Percentiles rank a stretch among this genome's conserved stretches.
phyloP scores from a whole-genome alignment of 1,284 basidiomycete genomes.

The Sporisorium sorghi region DNA sequence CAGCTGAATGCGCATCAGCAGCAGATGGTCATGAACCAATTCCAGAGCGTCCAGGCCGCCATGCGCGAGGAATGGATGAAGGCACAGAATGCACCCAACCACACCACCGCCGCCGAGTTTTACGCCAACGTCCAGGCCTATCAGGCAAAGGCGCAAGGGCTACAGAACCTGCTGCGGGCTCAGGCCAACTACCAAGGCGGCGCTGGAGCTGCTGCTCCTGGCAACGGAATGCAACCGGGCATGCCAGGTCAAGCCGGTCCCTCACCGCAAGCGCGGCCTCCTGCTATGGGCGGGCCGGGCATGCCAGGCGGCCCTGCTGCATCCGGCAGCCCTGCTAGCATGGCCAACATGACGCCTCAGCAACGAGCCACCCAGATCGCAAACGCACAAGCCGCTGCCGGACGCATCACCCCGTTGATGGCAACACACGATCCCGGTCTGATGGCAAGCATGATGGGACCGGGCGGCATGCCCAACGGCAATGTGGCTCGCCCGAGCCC shows the following conservation, averaged over 20 bases:
- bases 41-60: slow-evolving; percentile 57
- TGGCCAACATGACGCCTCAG: slow-evolving; percentile 48
- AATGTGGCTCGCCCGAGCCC: slow-evolving; percentile 27
- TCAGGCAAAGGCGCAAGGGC: slow-evolving; percentile 57
- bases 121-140: slow-evolving; percentile 60
- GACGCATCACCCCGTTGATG: slow-evolving; percentile 56
- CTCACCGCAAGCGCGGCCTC: slow-evolving; percentile 38
- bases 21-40: slow-evolving; percentile 61
- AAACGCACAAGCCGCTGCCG: slow-evolving; percentile 47
- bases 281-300: slow-evolving; percentile 26
- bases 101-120: slow-evolving; percentile 58
- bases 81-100: slow-evolving; percentile 60
- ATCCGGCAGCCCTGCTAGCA: slow-evolving; percentile 41
- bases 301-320: slow-evolving; percentile 26
- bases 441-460: slow-evolving; percentile 63
- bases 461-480: slow-evolving; percentile 43
- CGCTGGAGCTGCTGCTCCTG: slow-evolving; percentile 13
- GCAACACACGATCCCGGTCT: slow-evolving; percentile 60
- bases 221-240: slow-evolving; percentile 33
- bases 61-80: slow-evolving; percentile 64
- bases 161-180: slow-evolving; percentile 55
- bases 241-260: slow-evolving; percentile 44
- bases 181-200: slow-evolving; percentile 54
- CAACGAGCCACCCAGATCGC: slow-evolving; percentile 53
- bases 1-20: slow-evolving; percentile 63